Evolutionary conservation across 2,329 filamentous ascomycete species (phyloP).

Genomic region (Beauveria rudraprayagi): DNA sequence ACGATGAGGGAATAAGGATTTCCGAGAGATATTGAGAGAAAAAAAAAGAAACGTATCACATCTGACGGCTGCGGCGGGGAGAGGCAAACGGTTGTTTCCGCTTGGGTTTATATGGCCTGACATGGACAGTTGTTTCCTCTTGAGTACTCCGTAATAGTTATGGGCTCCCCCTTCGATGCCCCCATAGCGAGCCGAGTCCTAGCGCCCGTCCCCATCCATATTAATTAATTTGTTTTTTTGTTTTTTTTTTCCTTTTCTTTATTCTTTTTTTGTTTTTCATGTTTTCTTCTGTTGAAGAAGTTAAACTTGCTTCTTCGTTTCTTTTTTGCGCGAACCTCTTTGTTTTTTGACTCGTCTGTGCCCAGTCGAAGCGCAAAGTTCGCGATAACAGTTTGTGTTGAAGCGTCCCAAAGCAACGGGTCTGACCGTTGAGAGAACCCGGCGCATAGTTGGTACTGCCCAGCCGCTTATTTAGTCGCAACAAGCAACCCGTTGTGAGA

Average conservation of each 20-base stretch:
- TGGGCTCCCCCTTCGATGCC: neutral
- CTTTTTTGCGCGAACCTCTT: too few relatives aligned
- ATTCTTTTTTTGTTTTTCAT: neutral
- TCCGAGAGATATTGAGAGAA: too few relatives aligned
- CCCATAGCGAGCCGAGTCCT: neutral
- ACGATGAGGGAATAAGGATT: too few relatives aligned
- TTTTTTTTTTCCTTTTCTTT: neutral
- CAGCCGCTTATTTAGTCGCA: neutral
- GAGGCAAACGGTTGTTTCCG: too few relatives aligned
- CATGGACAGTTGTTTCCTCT: too few relatives aligned
- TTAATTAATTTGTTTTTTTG: too few relatives aligned
- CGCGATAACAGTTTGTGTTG: too few relatives aligned
- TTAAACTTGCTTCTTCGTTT: neutral
- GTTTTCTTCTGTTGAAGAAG: neutral
- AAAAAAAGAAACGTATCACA: neutral
- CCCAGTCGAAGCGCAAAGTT: neutral
- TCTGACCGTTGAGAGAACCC: neutral
- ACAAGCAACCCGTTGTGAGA: neutral
- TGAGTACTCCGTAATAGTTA: too few relatives aligned
- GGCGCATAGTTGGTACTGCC: neutral
- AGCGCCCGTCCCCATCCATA: neutral
- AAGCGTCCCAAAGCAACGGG: neutral
- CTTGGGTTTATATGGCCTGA: too few relatives aligned
- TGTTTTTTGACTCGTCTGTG: neutral
- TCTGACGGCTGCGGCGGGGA: neutral